A percentile compares a stretch with the other conserved stretches of the same genome.
Evolutionary conservation across 306 rosid genomes (phyloP).

Genomic region (Prunus davidiana): DNA sequence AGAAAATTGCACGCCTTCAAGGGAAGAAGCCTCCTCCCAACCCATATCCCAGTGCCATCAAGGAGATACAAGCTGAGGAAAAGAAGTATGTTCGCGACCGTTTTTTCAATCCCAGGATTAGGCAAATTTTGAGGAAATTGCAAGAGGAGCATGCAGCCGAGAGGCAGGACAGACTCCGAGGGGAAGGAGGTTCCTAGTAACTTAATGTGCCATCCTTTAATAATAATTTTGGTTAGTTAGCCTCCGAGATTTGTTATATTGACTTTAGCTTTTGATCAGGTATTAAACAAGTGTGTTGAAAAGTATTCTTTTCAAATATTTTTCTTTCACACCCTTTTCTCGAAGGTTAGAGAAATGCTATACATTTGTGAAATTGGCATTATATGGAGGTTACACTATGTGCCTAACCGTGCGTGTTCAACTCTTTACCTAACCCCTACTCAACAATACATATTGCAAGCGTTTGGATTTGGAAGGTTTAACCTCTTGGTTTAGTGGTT

Average conservation of each 20-base stretch:
- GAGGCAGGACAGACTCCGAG: slow-evolving; percentile 34
- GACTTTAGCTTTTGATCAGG: neutral
- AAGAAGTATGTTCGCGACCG: slow-evolving; percentile 67
- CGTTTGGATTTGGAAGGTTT: neutral
- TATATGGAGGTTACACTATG: neutral
- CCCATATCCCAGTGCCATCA: slow-evolving; percentile 73
- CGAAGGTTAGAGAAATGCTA: neutral
- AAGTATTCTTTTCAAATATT: neutral
- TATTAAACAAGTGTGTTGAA: neutral
- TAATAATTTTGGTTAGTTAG: neutral
- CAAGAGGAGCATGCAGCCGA: slow-evolving; percentile 42
- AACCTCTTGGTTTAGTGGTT: neutral
- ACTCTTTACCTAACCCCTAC: neutral
- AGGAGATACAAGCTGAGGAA: slow-evolving; percentile 80
- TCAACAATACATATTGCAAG: neutral
- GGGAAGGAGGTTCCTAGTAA: slow-evolving; percentile 12
- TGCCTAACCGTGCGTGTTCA: neutral
- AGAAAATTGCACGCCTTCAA: slow-evolving; percentile 64
- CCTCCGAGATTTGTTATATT: neutral
- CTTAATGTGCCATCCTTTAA: neutral
- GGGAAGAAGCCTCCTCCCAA: slow-evolving; percentile 82
- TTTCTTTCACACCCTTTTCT: neutral
- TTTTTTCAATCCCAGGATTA: slow-evolving; percentile 59
- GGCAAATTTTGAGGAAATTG: slow-evolving; percentile 47
- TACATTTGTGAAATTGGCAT: neutral